These are phyloP conservation scores for Venturia oleaginea DNA, from an alignment of 2,329 filamentous ascomycete species.

Conservation along the genomic window DNA sequence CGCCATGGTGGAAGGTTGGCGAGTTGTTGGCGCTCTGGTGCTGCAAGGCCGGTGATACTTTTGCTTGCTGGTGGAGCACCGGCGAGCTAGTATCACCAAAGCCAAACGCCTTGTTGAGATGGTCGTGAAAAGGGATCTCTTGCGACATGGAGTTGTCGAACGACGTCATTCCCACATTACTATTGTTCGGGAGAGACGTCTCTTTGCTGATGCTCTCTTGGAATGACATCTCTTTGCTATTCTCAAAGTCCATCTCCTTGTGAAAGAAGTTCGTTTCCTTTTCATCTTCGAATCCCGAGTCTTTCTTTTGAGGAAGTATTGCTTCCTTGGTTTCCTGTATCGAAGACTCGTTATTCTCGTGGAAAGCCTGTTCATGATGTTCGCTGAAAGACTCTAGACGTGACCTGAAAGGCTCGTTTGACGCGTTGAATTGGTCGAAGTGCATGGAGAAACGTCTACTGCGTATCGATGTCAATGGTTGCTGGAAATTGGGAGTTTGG, in stretches of 20 bases:
- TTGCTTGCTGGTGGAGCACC: not conserved
- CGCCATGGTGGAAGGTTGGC: not conserved
- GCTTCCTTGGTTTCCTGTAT: not conserved
- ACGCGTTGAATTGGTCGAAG: slow-evolving; percentile 2
- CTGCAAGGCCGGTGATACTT: not conserved
- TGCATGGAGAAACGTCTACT: not conserved
- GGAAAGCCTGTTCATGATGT: not conserved
- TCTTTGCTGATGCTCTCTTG: slow-evolving; percentile 2
- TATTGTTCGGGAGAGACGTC: not conserved
- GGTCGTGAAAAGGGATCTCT: not conserved
- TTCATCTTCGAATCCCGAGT: not conserved
- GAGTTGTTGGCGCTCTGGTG: not conserved
- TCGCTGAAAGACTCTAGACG: slow-evolving; percentile 8
- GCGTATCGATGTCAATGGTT: not conserved
- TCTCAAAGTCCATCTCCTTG: slow-evolving; percentile 3
- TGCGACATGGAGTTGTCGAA: not conserved
- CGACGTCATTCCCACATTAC: not conserved
- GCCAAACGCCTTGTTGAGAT: not conserved
- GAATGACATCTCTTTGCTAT: not conserved
- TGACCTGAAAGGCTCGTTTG: not conserved
- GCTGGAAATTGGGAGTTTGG: slow-evolving; percentile 7
- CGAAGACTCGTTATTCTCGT: not conserved
- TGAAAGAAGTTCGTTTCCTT: not conserved
- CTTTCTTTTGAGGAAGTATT: not conserved
- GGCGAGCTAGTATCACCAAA: not conserved